Base-by-base conservation (phyloP, 1,284 basidiomycete genomes). In the Laetiporus sulphureus region DNA sequence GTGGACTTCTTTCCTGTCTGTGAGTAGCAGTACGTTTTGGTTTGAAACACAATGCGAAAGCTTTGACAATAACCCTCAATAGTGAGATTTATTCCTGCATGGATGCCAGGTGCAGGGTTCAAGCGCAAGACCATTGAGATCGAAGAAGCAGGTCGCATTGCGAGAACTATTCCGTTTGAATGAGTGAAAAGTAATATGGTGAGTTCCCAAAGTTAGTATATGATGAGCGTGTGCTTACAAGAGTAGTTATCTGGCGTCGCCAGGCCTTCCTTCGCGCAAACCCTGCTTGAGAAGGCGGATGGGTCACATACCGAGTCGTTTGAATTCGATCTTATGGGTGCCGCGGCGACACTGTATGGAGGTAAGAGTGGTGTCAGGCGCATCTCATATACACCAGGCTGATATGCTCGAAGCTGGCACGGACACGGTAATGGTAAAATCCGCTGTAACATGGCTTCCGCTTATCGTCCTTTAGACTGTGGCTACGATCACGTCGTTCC, bases 91-190 rank as follows among this genome's bases (percentile, higher is more conserved):
- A 62, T 77, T 27, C 77, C 76, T 6, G 62, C 64, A 11, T 79
- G 76, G 75, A 67, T 72, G 31, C 77, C 76, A 10, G 73, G 75
- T 34, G 64, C 69, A 1, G 64, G 64, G 13, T 77, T 78, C 59
- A 77, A 77, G 48, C 63, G 68, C 7, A 64, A 69, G n/a, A 74
- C 75, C 10, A 50, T 64, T 18, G 58, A 67, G 48, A 63, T 70
- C 8, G 48, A 60, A 67, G 43, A 70, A 69, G 75, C 7, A 7
- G 32, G 7, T 6, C 16, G 32, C 16, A 8, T 10, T 7, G 10
- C 18, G 12, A 7, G 35, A 59, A 65, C 72, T 44, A 55, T 67
- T 16, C 76, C 75, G 0, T 77, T 71, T 48, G 66, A 73, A 40
- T 67, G 72, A 69, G 47, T 54, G 59, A 31, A 62, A 69, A 27